Percentiles rank a stretch among this genome's conserved stretches.
Conservation (phyloP, 1,284 basidiomycete genomes). For the Pseudozyma sp. region DNA sequence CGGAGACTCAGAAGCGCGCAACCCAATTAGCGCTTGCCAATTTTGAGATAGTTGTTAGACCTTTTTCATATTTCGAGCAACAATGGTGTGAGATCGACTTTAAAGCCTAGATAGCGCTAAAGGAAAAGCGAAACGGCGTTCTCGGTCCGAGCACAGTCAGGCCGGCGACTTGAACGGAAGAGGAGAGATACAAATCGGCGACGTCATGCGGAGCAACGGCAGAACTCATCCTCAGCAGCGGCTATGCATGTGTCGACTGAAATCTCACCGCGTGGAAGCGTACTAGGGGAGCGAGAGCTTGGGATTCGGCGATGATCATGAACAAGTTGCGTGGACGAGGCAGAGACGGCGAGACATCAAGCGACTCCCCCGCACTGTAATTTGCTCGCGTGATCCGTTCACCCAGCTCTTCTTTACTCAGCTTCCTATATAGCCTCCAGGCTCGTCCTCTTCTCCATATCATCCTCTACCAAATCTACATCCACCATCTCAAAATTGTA, state of each 20-base stretch:
- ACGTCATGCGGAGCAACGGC: neutral
- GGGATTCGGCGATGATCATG: neutral
- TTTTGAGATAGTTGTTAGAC: neutral
- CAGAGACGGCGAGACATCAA: neutral
- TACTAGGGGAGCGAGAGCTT: constrained; percentile 1
- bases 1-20: neutral
- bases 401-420: neutral
- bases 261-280: neutral
- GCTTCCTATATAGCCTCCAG: neutral
- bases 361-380: neutral
- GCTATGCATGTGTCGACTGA: constrained; percentile 1
- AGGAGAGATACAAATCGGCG: neutral
- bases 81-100: neutral
- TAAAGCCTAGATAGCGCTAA: neutral
- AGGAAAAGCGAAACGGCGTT: neutral
- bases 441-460: neutral
- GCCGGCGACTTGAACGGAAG: neutral
- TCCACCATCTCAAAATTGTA: neutral
- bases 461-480: neutral
- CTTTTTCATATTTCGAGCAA: neutral
- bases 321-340: too few species aligned
- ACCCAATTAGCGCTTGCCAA: neutral
- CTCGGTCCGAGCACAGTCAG: neutral
- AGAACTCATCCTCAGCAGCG: neutral
- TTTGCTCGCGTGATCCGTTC: neutral